Conservation (phyloP, 2,329 filamentous ascomycete species). For the Colletotrichum spinosum region DNA sequence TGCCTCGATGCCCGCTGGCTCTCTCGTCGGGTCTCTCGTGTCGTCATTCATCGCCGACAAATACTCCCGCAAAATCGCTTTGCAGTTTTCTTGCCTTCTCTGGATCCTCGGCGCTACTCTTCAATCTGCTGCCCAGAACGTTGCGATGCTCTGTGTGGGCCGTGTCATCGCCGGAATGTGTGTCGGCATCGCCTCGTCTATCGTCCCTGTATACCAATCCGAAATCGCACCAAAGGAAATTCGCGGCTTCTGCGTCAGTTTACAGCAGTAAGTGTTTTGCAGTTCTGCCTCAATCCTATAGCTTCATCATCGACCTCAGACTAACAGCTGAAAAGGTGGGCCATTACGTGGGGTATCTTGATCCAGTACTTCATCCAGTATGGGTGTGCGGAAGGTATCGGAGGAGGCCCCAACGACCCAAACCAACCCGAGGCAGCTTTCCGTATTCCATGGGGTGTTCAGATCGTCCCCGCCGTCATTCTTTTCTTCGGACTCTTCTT, state of each 20-base stretch:
- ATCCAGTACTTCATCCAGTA: slow-evolving; percentile 77
- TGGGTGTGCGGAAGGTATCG: slow-evolving; percentile 64
- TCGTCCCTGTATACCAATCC: slow-evolving; percentile 77
- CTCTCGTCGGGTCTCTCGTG: slow-evolving; percentile 68
- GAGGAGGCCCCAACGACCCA: slow-evolving; percentile 61
- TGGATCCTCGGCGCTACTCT: slow-evolving; percentile 66
- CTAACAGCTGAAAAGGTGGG: slow-evolving; percentile 54
- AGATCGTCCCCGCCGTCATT: slow-evolving; percentile 66
- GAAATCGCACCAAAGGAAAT: slow-evolving; percentile 72
- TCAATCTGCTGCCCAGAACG: slow-evolving; percentile 71
- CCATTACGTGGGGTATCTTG: slow-evolving; percentile 77
- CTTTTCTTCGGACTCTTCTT: slow-evolving; percentile 69
- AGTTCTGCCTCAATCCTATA: too few species aligned
- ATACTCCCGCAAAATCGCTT: slow-evolving; percentile 60
- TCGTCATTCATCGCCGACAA: slow-evolving; percentile 64
- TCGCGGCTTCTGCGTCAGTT: slow-evolving; percentile 67
- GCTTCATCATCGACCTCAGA: too few species aligned
- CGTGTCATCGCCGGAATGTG: slow-evolving; percentile 78
- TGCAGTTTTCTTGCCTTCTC: slow-evolving; percentile 62
- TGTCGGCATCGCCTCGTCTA: slow-evolving; percentile 79
- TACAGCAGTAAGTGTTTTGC: slow-evolving; percentile 62
- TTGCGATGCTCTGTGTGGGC: slow-evolving; percentile 78
- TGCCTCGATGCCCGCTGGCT: slow-evolving; percentile 79
- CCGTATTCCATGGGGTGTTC: slow-evolving; percentile 71
- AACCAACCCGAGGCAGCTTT: slow-evolving; percentile 66